Percentiles rank a stretch among this genome's conserved stretches.
Conservation (phyloP, 2,329 filamentous ascomycete species). For the Sarocladium brachiariae region DNA sequence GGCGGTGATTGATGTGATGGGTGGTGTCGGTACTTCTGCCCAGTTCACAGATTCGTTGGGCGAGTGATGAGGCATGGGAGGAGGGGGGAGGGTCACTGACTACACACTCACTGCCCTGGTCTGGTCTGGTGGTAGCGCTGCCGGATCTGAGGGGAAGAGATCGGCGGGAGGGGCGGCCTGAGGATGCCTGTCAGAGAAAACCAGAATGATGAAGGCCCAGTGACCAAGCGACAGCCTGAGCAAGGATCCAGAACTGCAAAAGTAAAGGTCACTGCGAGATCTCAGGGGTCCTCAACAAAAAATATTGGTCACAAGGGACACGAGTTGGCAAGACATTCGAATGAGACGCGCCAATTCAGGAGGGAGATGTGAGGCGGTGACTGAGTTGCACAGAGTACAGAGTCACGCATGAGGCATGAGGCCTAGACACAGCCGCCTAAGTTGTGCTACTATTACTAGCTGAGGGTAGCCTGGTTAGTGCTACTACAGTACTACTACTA, state of each 20-base stretch:
- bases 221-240: no score
- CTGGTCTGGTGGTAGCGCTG: neutral
- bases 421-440: no score
- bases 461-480: no score
- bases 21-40: neutral
- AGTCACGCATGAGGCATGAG: no score
- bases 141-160: slow-evolving; percentile 4
- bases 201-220: no score
- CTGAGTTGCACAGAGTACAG: neutral
- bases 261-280: neutral
- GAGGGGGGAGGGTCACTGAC: slow-evolving; percentile 1
- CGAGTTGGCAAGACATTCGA: neutral
- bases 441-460: no score
- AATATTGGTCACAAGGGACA: slow-evolving; percentile 2
- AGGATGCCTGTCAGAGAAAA: no score
- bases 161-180: slow-evolving; percentile 5
- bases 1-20: no score
- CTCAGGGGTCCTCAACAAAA: neutral
- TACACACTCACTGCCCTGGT: no score
- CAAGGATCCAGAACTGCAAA: no score
- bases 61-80: neutral
- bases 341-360: no score
- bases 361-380: neutral
- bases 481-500: no score
- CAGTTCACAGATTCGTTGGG: neutral